Evolutionary conservation across 306 rosid species (phyloP).

Genomic region (Hylodesmum podocarpum): DNA sequence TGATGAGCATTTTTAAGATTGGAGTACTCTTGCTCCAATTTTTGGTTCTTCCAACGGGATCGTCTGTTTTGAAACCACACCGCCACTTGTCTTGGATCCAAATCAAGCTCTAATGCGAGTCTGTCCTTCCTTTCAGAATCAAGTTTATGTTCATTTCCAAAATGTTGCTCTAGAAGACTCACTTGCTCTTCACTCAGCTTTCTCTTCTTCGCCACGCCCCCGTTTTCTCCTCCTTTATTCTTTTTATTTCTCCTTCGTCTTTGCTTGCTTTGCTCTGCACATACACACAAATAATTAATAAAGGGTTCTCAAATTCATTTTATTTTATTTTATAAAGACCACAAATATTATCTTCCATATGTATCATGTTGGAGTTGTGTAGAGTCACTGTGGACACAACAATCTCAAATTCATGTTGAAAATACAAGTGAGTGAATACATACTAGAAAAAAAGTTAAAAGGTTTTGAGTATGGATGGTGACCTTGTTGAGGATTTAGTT

Average conservation of each 20-base stretch:
- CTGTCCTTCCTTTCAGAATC: conserved; percentile 70
- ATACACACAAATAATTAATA: background rate
- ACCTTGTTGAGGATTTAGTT: conserved; percentile 59
- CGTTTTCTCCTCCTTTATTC: conserved; percentile 38
- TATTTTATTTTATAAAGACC: too few relatives aligned
- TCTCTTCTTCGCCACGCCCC: conserved; percentile 50
- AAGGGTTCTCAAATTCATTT: background rate
- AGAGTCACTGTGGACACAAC: too few relatives aligned
- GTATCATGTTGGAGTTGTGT: too few relatives aligned
- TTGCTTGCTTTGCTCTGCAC: conserved; percentile 40
- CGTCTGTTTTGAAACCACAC: conserved; percentile 87
- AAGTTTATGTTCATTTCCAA: conserved; percentile 63
- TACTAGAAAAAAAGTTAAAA: background rate
- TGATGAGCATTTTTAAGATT: conserved; percentile 51
- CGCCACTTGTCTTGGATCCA: conserved; percentile 75
- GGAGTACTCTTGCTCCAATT: conserved; percentile 62
- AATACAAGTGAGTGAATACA: background rate
- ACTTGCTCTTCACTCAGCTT: conserved; percentile 62
- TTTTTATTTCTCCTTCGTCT: conserved; percentile 51
- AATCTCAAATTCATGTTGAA: background rate
- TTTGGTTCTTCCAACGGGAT: conserved; percentile 85
- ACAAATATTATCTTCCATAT: too few relatives aligned
- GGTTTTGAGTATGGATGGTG: background rate
- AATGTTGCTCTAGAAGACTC: conserved; percentile 55
- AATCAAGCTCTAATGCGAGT: conserved; percentile 66